Evolutionary conservation across 768 basidiomycete species (phyloP), one percentile per base, ranked within the genome.

Genomic region (Leccinum rimulosum): DNA sequence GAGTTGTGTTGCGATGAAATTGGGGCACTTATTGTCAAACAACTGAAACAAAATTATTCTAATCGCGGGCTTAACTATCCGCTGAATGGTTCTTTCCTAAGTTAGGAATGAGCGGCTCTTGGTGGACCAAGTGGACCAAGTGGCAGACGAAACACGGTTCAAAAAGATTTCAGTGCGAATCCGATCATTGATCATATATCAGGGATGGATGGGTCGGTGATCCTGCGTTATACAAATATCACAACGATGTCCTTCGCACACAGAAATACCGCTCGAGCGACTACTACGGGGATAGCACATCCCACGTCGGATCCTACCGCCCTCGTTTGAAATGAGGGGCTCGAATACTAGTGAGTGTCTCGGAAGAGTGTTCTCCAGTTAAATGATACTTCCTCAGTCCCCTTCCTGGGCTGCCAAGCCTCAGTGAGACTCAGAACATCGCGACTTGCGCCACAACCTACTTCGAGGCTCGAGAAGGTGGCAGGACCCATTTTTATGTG

Each of bases 101-200:
- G n/a, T 30, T 71, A 87, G 86, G 85, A 88, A 88, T 73, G 81
- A 82, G 67, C 80, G 80, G 58, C 77, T 88, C 52, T 78, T n/a
- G n/a, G n/a, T n/a, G n/a, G n/a, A n/a, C n/a, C n/a, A n/a, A n/a
- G n/a, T n/a, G n/a, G n/a, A n/a, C n/a, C n/a, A n/a, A n/a, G n/a
- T 88, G 61, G 76, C 78, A 60, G 84, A 89, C 74, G 82, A 85
- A 33, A 77, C 77, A 38, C 80, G 87, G 49, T 77, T 78, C 53
- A 79, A 79, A 52, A 87, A 89, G 71, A 89, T 89, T 70, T 80
- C 85, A 55, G 88, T 87, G 66, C 79, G 87, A 48, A 88, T 89
- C 55, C 52, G 47, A 62, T 55, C 56, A 35, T 54, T 63, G 55
- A 59, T 19, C 31, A 33, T 22, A 33, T 35, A 36, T 65, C 61